A percentile compares a stretch with the other conserved stretches of the same genome.
These are phyloP conservation scores for Rhodamnia rubescens DNA, from an alignment of 345 rosid genomes.

Conservation along the genomic window DNA sequence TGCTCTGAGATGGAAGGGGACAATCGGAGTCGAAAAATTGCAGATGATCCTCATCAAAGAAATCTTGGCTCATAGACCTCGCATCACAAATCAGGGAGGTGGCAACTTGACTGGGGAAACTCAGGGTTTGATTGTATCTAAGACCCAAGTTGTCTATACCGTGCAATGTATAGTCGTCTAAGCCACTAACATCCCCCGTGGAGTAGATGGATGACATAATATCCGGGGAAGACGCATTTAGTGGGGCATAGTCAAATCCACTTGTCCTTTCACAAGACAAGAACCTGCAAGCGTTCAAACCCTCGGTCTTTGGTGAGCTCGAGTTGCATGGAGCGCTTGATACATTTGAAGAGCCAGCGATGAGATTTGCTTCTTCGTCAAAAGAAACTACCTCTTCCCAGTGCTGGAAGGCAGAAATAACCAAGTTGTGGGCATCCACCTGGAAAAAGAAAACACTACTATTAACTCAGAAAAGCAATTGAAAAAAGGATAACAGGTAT, in stretches of 20 bases:
- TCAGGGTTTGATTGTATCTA: constrained; percentile 36
- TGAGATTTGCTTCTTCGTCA: constrained; percentile 50
- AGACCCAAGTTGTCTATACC: constrained; percentile 46
- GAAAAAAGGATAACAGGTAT: background rate
- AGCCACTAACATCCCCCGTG: constrained; percentile 30
- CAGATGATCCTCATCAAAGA: constrained; percentile 67
- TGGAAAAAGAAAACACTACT: constrained; percentile 7
- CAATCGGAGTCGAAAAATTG: constrained; percentile 35
- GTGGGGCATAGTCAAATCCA: constrained; percentile 51
- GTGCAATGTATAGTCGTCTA: constrained; percentile 50
- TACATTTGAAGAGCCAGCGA: constrained; percentile 25
- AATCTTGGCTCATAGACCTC: constrained; percentile 33
- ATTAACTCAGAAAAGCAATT: background rate
- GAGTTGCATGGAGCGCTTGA: constrained; percentile 18
- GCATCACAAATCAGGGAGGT: constrained; percentile 41
- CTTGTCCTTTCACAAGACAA: constrained; percentile 30
- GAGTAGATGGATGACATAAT: constrained; percentile 57
- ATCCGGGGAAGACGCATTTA: constrained; percentile 46
- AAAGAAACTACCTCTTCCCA: constrained; percentile 48
- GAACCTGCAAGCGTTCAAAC: constrained; percentile 24
- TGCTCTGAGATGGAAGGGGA: constrained; percentile 22
- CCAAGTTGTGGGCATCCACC: constrained; percentile 66
- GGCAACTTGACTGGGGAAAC: constrained; percentile 33
- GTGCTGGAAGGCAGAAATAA: constrained; percentile 54
- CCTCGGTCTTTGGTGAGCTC: constrained; percentile 28